Conservation (phyloP, 345 rosid genomes). For the Salix viminalis region DNA sequence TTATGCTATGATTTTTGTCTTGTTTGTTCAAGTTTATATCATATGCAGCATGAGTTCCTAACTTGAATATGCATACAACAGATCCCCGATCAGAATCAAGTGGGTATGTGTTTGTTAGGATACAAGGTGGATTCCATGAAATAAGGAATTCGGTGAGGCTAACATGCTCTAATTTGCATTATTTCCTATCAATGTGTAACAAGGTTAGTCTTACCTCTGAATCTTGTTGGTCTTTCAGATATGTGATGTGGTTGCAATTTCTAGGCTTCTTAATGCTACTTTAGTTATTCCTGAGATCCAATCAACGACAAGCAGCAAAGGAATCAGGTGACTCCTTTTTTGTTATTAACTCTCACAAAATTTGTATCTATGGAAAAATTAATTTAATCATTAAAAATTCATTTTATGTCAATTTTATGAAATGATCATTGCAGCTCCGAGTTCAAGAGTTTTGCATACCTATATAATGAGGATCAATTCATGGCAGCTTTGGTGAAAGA, state of each 20-base stretch:
- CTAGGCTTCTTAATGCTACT: slow-evolving; percentile 91
- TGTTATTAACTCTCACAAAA: neutral
- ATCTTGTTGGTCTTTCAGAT: slow-evolving; percentile 42
- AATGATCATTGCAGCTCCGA: slow-evolving; percentile 58
- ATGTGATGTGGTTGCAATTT: slow-evolving; percentile 70
- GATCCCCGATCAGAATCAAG: slow-evolving; percentile 56
- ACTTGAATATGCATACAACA: slow-evolving; percentile 25
- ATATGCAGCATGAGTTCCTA: neutral
- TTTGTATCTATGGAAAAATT: neutral
- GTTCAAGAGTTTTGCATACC: slow-evolving; percentile 96
- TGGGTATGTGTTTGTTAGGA: slow-evolving; percentile 81
- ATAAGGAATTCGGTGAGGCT: slow-evolving; percentile 87
- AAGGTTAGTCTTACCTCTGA: neutral
- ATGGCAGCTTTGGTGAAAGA: slow-evolving; percentile 71
- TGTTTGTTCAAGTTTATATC: neutral
- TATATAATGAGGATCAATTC: slow-evolving; percentile 84
- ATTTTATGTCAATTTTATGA: neutral
- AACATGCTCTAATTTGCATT: neutral
- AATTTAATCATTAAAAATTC: neutral
- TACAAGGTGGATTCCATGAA: slow-evolving; percentile 98
- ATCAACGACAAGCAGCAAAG: slow-evolving; percentile 97
- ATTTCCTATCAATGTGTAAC: neutral
- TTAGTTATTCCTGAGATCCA: slow-evolving; percentile 93
- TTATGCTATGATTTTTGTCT: neutral
- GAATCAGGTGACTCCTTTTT: slow-evolving; percentile 61